Conservation (phyloP, 805 yeast species). For the Diddensiella caesifluorescens region DNA sequence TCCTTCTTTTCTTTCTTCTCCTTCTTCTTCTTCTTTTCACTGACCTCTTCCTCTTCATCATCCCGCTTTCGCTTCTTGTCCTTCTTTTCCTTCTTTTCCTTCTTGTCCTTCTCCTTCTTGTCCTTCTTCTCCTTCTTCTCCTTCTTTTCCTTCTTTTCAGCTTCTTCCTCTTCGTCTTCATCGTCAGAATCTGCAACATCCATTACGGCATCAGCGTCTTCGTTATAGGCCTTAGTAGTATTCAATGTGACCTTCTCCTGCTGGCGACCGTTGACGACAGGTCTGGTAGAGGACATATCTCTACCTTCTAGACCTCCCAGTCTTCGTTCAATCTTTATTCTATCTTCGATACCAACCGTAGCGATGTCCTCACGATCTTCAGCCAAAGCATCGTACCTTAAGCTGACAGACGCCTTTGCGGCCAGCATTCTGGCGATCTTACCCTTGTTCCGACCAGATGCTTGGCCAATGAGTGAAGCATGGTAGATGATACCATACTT, state of each 20-base stretch:
- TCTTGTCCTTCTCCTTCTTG: slow-evolving; percentile 55
- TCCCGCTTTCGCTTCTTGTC: slow-evolving; percentile 33
- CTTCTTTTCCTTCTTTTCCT: slow-evolving; percentile 30
- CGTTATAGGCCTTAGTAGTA: slow-evolving; percentile 84
- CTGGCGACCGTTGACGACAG: slow-evolving; percentile 67
- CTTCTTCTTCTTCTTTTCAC: slow-evolving; percentile 33
- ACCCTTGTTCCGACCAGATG: slow-evolving; percentile 97
- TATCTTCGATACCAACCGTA: slow-evolving; percentile 83
- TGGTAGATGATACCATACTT: slow-evolving; percentile 96
- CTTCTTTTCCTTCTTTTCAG: slow-evolving; percentile 40
- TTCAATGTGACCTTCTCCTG: slow-evolving; percentile 81
- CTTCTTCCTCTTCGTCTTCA: slow-evolving; percentile 38
- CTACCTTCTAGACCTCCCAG: slow-evolving; percentile 94
- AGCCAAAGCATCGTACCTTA: slow-evolving; percentile 93
- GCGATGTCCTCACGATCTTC: slow-evolving; percentile 92
- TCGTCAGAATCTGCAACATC: slow-evolving; percentile 79
- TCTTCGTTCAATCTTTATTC: slow-evolving; percentile 92
- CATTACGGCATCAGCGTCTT: slow-evolving; percentile 85
- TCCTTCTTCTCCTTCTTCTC: slow-evolving; percentile 66
- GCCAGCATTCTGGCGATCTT: slow-evolving; percentile 98
- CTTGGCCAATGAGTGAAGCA: slow-evolving; percentile 96
- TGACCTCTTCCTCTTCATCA: slow-evolving; percentile 28
- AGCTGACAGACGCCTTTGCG: slow-evolving; percentile 95
- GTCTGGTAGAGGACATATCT: slow-evolving; percentile 78
- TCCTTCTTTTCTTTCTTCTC: slow-evolving; percentile 48